These are phyloP conservation scores for Fremontodendron californicum DNA, from an alignment of 345 rosid species.

Conservation along the genomic window DNA sequence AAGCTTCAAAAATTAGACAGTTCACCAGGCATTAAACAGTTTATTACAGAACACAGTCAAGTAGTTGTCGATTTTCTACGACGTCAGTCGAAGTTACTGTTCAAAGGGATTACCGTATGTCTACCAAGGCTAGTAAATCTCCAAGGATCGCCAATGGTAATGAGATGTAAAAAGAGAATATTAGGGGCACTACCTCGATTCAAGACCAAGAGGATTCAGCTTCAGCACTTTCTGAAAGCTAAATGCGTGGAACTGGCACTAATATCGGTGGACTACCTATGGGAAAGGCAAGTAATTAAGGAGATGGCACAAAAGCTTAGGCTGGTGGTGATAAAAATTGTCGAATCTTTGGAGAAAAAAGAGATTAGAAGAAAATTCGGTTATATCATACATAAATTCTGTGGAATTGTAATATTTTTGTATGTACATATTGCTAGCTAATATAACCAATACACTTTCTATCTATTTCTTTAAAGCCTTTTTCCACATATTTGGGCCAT, in stretches of 20 bases:
- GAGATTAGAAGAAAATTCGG: neutral
- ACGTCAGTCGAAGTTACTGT: neutral
- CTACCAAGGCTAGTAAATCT: neutral
- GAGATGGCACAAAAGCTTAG: neutral
- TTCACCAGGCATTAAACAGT: neutral
- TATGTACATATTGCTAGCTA: too few species aligned
- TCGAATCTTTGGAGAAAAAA: neutral
- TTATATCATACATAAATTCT: neutral
- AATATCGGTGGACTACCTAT: neutral
- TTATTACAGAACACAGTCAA: neutral
- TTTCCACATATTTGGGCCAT: neutral
- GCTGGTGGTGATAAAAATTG: neutral
- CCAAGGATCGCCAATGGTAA: neutral
- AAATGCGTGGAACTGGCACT: neutral
- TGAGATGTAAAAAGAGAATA: neutral
- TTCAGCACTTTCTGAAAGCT: neutral
- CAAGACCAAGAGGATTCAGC: neutral
- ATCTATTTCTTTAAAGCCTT: neutral
- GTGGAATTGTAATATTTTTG: neutral
- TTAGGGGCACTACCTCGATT: neutral
- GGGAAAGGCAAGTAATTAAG: neutral
- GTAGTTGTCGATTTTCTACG: neutral
- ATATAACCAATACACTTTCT: too few species aligned
- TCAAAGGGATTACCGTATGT: neutral
- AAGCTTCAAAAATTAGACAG: neutral